Percentiles rank a stretch among this genome's conserved stretches.
Evolutionary conservation across 2,329 filamentous ascomycete genomes (phyloP).

Genomic region (Epichloe amarillans): DNA sequence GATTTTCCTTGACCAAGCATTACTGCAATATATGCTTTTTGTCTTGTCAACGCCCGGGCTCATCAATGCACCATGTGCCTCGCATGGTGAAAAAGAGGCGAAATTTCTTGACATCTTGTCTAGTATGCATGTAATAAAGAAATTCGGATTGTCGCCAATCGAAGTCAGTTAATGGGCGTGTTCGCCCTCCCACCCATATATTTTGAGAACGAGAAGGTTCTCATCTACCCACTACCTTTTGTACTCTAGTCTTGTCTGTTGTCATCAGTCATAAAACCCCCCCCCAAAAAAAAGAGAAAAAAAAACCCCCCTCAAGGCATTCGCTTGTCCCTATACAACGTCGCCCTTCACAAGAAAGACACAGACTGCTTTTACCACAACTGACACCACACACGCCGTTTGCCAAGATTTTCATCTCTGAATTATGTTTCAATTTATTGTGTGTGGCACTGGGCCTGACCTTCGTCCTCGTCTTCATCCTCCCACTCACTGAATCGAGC

Average conservation of each 20-base stretch:
- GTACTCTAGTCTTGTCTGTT: constrained; percentile 2
- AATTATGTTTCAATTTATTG: constrained; percentile 35
- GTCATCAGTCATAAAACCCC: constrained; percentile 8
- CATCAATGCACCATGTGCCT: not conserved
- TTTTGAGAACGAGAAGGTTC: not conserved
- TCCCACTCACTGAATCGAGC: constrained; percentile 55
- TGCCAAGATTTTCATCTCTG: not conserved
- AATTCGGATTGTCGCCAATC: not conserved
- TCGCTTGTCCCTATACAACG: not conserved
- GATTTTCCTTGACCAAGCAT: too few species aligned
- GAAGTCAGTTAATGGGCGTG: not conserved
- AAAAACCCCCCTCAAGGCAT: constrained; percentile 1
- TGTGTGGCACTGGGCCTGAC: constrained; percentile 56
- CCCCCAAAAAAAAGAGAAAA: not conserved
- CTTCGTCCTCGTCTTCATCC: constrained; percentile 56
- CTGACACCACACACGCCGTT: not conserved
- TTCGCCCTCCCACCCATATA: not conserved
- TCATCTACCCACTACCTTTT: not conserved
- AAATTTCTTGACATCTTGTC: not conserved
- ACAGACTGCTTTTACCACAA: not conserved
- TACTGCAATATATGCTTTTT: not conserved
- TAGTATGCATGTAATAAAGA: not conserved
- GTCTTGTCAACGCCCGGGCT: too few species aligned
- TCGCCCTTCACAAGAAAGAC: not conserved
- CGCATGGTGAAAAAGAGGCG: not conserved